These are phyloP conservation scores for Aphanomyces astaci DNA, from an alignment of 352 stramenopile genomes.

Conservation along the genomic window DNA sequence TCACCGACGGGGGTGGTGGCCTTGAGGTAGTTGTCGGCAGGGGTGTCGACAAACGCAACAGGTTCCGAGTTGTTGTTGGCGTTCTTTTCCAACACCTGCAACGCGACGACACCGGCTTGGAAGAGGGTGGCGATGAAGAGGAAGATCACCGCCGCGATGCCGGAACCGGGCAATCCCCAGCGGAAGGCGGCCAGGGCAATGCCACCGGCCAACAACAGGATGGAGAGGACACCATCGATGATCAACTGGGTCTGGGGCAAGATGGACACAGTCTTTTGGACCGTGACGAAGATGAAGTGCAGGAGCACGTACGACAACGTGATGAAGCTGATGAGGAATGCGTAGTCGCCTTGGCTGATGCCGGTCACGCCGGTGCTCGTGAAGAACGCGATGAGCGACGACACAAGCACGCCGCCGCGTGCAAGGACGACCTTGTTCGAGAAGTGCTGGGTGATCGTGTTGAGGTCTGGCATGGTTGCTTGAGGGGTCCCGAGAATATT, in stretches of 20 bases:
- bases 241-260: neutral
- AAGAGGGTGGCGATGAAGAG: slow-evolving; percentile 2
- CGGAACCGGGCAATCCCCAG: neutral
- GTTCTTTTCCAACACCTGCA: neutral
- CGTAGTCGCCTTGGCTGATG: neutral
- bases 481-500: neutral
- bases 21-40: neutral
- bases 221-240: neutral
- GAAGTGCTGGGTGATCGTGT: neutral
- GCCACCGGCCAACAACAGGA: neutral
- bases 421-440: neutral
- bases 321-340: slow-evolving; percentile 1
- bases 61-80: neutral
- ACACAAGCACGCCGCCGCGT: neutral
- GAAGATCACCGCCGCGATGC: neutral
- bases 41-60: neutral
- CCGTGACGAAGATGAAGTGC: neutral
- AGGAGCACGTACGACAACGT: neutral
- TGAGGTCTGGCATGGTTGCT: neutral
- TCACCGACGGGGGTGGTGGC: neutral
- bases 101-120: slow-evolving; percentile 3
- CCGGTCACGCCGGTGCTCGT: slow-evolving; percentile 1
- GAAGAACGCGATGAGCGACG: slow-evolving; percentile 12
- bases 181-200: neutral
- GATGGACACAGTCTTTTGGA: neutral